phyloP scores from a whole-genome alignment of 148 eudicot genomes.

The Chenopodium berlandieri region DNA sequence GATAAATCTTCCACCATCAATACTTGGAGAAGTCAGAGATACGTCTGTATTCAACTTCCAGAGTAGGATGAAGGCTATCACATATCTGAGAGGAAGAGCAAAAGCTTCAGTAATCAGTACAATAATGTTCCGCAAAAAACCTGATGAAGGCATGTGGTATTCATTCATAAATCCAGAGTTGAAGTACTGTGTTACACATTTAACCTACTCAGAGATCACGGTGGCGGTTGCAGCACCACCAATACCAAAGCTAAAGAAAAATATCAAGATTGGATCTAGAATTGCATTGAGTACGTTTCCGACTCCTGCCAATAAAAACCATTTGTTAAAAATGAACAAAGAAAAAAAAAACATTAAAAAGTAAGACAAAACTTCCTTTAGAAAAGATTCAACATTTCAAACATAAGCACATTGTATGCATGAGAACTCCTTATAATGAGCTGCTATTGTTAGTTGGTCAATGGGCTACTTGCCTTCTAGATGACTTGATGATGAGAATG shows the following conservation, averaged over 20 bases:
- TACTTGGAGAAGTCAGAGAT: slow-evolving; percentile 54
- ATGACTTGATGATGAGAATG: not conserved
- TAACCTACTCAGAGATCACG: slow-evolving; percentile 97
- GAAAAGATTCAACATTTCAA: not conserved
- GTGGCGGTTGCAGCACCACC: slow-evolving; percentile 92
- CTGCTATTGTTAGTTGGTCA: not conserved
- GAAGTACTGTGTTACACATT: slow-evolving; percentile 43
- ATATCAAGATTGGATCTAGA: slow-evolving; percentile 73
- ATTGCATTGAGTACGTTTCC: slow-evolving; percentile 82
- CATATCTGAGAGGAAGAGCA: slow-evolving; percentile 47
- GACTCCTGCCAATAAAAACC: slow-evolving; percentile 50
- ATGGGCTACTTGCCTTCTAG: not conserved
- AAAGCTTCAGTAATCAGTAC: not conserved
- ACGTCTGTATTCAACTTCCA: slow-evolving; percentile 74
- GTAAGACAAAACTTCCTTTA: slow-evolving; percentile 4
- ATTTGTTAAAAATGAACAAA: not conserved
- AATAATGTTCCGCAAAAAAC: slow-evolving; percentile 10
- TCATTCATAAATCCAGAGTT: slow-evolving; percentile 4
- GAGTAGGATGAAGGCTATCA: slow-evolving; percentile 70
- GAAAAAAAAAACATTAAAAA: not conserved
- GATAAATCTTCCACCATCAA: slow-evolving; percentile 58
- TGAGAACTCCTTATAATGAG: not conserved
- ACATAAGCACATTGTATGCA: not conserved
- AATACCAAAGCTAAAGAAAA: slow-evolving; percentile 62
- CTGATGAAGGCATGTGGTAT: slow-evolving; percentile 4